Evolutionary conservation across 208 protist genomes (phyloP), one percentile per base, ranked within the genome.

Genomic region (Crithidia bombi): DNA sequence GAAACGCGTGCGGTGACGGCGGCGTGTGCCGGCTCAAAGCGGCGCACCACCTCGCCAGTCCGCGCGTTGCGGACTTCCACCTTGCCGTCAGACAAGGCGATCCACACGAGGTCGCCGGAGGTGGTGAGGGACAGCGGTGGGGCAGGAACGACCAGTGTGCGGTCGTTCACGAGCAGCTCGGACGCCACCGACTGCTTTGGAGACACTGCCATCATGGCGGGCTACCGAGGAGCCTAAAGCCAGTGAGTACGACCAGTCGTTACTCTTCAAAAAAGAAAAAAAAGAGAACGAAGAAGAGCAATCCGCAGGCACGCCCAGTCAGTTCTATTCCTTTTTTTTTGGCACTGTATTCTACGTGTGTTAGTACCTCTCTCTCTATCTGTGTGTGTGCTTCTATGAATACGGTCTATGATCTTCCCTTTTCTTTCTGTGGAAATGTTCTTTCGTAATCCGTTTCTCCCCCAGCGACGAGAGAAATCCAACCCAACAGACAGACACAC

Each of bases 51-150:
- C 51, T 93, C 88, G 3, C 79, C 69, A 3, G 87, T 93, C 30
- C 86, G 81, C 15, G 78, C 78, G 65, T 94, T 93, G 47, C 82
- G 88, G 32, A 94, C 75, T 46, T 92, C 81, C 0, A 83, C 59
- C 19, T 81, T 78, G 52, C 81, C 87, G 43, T 86, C 83, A 0
- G 65, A 73, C 44, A 78, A 75, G n/a, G 79, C 73, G 38, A 94
- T 70, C 89, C 91, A 96, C 3, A 96, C 85, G 30, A 88, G 58
- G 33, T 91, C 79, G 50, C 77, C 73, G 23, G 61, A 85, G 12
- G 64, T 65, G 46, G 78, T 66, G 79, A 94, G 90, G 19, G 75
- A 73, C 63, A 83, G 67, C 17, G 82, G 73, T 9, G 81, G 79
- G 14, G 72, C 72, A 14, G 76, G 52, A 32, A 82, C 73, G 10